These are phyloP conservation scores for Drechslerella coelobrocha DNA, from an alignment of 2,329 filamentous ascomycete species.

Conservation along the genomic window DNA sequence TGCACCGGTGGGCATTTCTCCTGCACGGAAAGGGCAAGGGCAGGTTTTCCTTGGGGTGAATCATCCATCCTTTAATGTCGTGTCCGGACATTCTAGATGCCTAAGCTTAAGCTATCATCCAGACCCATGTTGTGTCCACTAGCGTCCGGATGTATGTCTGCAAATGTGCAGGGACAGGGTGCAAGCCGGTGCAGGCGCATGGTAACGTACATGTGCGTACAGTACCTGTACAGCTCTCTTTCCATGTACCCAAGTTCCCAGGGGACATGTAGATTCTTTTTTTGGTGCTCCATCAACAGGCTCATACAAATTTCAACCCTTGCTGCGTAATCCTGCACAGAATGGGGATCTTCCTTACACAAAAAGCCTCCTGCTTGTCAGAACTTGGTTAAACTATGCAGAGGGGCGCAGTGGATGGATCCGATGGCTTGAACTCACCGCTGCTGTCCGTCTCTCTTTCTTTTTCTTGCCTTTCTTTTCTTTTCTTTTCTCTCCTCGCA, in stretches of 20 bases:
- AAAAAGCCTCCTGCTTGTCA: slow-evolving; percentile 34
- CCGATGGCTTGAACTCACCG: slow-evolving; percentile 12
- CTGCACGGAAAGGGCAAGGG: neutral
- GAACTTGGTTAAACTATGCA: slow-evolving; percentile 27
- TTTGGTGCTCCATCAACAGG: neutral
- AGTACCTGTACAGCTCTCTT: neutral
- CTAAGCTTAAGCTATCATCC: neutral
- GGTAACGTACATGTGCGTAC: neutral
- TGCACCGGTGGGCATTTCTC: neutral
- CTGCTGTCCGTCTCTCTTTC: slow-evolving; percentile 18
- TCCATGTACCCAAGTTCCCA: neutral
- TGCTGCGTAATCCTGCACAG: slow-evolving; percentile 17
- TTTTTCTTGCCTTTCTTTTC: slow-evolving; percentile 9
- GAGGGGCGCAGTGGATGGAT: slow-evolving; percentile 36
- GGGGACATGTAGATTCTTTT: neutral
- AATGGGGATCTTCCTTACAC: slow-evolving; percentile 31
- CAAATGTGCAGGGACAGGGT: neutral
- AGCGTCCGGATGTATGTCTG: slow-evolving; percentile 38
- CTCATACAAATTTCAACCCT: slow-evolving; percentile 12
- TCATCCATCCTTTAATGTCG: too few species aligned
- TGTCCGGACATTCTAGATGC: neutral
- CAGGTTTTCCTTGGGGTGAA: too few species aligned
- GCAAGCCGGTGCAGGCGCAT: neutral
- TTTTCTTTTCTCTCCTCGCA: neutral
- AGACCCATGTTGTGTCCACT: slow-evolving; percentile 25